Conservation (phyloP, 768 basidiomycete species). For the Botryobasidium botryosum region DNA sequence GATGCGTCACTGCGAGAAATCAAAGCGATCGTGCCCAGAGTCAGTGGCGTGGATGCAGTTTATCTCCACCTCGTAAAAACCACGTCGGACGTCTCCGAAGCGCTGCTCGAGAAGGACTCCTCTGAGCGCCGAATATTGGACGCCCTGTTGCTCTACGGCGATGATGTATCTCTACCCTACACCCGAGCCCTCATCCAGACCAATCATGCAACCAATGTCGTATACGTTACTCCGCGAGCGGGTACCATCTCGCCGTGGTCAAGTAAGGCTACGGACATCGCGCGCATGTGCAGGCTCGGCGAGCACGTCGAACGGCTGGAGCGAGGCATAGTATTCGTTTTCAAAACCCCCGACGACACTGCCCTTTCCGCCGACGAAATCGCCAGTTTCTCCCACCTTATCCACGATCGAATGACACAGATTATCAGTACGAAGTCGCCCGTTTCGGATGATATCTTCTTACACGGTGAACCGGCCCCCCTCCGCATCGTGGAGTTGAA, state of each 20-base stretch:
- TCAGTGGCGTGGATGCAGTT: conserved; percentile 62
- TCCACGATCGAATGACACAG: conserved; percentile 98
- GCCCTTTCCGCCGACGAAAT: conserved; percentile 32
- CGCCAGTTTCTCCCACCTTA: conserved; percentile 40
- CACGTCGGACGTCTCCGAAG: conserved; percentile 27
- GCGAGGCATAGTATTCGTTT: conserved; percentile 56
- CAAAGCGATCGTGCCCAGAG: conserved; percentile 31
- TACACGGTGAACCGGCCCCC: conserved; percentile 42
- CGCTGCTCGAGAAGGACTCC: conserved; percentile 32
- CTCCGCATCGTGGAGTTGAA: conserved; percentile 45
- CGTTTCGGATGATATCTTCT: conserved; percentile 29
- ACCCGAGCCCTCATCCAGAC: conserved; percentile 23
- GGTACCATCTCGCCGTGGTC: conserved; percentile 99
- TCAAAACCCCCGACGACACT: conserved; percentile 30
- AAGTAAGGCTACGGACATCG: conserved; percentile 95
- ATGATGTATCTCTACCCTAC: conserved; percentile 37
- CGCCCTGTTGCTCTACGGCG: conserved; percentile 71
- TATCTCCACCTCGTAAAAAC: conserved; percentile 77
- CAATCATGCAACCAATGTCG: conserved; percentile 24
- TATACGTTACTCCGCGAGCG: conserved; percentile 64
- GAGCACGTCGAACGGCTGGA: conserved; percentile 64
- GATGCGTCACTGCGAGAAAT: conserved; percentile 45
- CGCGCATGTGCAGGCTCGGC: conserved; percentile 68
- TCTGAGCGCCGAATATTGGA: conserved; percentile 37
- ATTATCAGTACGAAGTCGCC: conserved; percentile 44